Conservation (phyloP, 1,284 basidiomycete species). For the Cronartium ribicola region DNA sequence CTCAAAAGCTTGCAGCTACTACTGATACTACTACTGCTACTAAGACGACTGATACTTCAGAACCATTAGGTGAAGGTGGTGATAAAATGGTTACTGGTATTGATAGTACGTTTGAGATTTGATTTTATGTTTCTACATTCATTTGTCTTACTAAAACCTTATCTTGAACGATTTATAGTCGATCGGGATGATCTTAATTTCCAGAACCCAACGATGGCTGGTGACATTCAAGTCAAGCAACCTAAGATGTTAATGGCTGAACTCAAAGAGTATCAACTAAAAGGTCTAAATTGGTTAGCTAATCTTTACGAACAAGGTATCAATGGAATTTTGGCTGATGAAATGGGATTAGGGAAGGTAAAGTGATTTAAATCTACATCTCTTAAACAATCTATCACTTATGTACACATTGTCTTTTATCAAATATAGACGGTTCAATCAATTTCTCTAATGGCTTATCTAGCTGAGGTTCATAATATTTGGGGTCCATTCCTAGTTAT, state of each 20-base stretch:
- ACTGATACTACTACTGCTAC: slow-evolving; percentile 48
- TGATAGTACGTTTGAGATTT: slow-evolving; percentile 34
- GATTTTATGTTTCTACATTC: not conserved
- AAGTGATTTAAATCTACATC: slow-evolving; percentile 54
- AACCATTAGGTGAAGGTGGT: slow-evolving; percentile 35
- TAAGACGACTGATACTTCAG: slow-evolving; percentile 51
- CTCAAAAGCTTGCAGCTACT: slow-evolving; percentile 58
- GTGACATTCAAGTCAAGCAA: slow-evolving; percentile 78
- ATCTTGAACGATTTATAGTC: slow-evolving; percentile 56
- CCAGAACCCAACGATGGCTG: slow-evolving; percentile 93
- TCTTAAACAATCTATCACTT: not conserved
- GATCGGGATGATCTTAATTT: slow-evolving; percentile 98
- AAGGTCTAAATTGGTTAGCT: slow-evolving; percentile 96
- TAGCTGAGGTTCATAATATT: slow-evolving; percentile 95
- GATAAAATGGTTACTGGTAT: slow-evolving; percentile 43
- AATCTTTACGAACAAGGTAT: slow-evolving; percentile 99
- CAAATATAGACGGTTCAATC: slow-evolving; percentile 85
- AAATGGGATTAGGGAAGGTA: slow-evolving; percentile 98
- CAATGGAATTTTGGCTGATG: slow-evolving; percentile 95
- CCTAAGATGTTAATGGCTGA: slow-evolving; percentile 95
- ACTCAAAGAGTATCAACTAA: slow-evolving; percentile 97
- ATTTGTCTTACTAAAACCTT: not conserved
- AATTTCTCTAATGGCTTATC: slow-evolving; percentile 90
- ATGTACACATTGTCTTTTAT: slow-evolving; percentile 10
- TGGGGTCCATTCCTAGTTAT: slow-evolving; percentile 99